Conservation (phyloP, 163 green algal species). For the Scenedesmus sp. region DNA sequence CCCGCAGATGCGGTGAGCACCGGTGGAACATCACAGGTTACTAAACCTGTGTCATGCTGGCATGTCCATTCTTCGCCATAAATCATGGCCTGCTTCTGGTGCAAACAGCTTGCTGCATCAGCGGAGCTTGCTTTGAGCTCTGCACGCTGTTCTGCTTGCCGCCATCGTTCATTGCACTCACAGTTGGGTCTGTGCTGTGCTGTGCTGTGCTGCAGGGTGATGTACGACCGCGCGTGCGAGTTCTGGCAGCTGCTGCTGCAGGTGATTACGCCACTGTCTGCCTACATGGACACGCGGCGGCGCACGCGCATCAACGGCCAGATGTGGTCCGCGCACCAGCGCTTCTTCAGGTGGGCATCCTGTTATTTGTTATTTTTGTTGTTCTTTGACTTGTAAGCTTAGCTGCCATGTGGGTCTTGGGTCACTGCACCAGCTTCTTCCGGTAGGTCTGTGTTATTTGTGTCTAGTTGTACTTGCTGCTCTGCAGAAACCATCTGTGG, state of each 20-base stretch:
- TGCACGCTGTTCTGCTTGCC: neutral
- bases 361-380: neutral
- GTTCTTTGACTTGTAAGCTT: no score
- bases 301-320: slow-evolving; percentile 22
- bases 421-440: no score
- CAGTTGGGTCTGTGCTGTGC: slow-evolving; percentile 2
- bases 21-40: neutral
- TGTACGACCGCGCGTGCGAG: slow-evolving; percentile 78
- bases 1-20: slow-evolving; percentile 67
- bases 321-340: slow-evolving; percentile 81
- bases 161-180: neutral
- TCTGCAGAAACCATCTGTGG: no score
- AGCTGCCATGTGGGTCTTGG: no score
- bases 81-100: no score
- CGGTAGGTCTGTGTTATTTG: no score
- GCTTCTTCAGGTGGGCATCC: slow-evolving; percentile 72
- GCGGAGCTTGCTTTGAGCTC: neutral
- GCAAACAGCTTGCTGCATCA: neutral
- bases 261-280: slow-evolving; percentile 59
- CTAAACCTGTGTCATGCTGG: no score
- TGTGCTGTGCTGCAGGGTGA: slow-evolving; percentile 58
- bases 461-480: no score
- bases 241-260: slow-evolving; percentile 79
- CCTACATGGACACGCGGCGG: neutral
- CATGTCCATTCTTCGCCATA: no score